Evolutionary conservation across 176 grass and related monocot species (phyloP), one percentile per base, ranked within the genome.

Genomic region (Rhynchospora pubera): DNA sequence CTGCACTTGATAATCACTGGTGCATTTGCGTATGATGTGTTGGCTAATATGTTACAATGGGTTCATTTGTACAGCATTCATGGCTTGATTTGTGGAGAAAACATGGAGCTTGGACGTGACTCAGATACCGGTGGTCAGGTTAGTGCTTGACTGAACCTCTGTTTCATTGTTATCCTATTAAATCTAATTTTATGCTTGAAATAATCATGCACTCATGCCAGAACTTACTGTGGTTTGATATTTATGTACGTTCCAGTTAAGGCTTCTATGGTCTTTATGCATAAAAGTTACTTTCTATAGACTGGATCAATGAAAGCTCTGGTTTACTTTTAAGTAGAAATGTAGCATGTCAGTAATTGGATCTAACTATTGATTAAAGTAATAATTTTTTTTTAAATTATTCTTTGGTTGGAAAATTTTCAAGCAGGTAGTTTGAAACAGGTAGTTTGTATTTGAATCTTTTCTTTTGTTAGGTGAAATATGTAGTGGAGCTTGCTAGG

Each of bases 71-170:
- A 23, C 83, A 97, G 93, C 83, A 87, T 97, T 84, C 93, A 97
- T 86, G 93, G 93, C 80, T 89, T 97, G 52, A 86, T 97, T 84
- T 89, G 91, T 3, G 93, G 93, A 11, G 93, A 97, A 70, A 93
- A 97, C 81, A 97, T 97, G 93, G 93, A 97, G 81, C 89, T 97
- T 69, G 93, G 89, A 11, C 71, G 89, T 42, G 93, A 97, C 86
- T 97, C 93, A 60, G 93, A 97, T 81, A 97, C 93, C 9, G 93
- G 91, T 6, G 93, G 91, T 72, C 93, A 97, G 91, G 93, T 97
- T 84, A 59, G 70, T 69, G 2, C 71, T 61, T 23, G 61, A 28
- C 30, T 63, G 61, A 11, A 12, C 61, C 23, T 62, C 11, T 0
- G 10, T 52, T n/a, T 51, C 55, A 3, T 28, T 77, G 0, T 53